phyloP scores from a whole-genome alignment of 441 rosid species.

The Biscutella laevigata region DNA sequence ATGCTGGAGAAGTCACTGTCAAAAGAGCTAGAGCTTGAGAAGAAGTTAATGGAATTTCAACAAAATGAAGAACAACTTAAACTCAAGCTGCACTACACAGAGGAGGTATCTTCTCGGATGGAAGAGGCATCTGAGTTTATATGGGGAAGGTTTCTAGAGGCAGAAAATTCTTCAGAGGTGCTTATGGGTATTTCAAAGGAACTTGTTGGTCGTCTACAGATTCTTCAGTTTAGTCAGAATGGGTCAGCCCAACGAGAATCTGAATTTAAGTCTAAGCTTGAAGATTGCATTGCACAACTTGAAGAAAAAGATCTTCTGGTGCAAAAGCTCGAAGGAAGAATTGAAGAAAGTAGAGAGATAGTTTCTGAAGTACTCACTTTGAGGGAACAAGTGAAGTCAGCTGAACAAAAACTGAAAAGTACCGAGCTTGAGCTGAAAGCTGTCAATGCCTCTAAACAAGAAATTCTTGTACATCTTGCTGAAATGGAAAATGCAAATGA shows the following conservation, averaged over 20 bases:
- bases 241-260: constrained; percentile 55
- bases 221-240: constrained; percentile 60
- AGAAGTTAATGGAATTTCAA: constrained; percentile 43
- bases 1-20: constrained; percentile 74
- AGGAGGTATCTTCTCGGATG: constrained; percentile 71
- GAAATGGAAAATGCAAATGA: constrained; percentile 61
- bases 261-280: constrained; percentile 44
- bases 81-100: constrained; percentile 62
- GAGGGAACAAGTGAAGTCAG: constrained; percentile 42
- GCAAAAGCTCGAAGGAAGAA: constrained; percentile 42
- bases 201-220: constrained; percentile 50
- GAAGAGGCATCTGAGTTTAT: constrained; percentile 92
- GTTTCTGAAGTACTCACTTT: constrained; percentile 47
- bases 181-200: constrained; percentile 85
- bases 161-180: constrained; percentile 79
- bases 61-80: constrained; percentile 73
- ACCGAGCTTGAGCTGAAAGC: constrained; percentile 38
- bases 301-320: constrained; percentile 40
- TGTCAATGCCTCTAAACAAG: constrained; percentile 42
- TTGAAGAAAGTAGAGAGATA: constrained; percentile 30
- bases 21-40: constrained; percentile 71
- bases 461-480: constrained; percentile 51
- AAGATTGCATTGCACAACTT: constrained; percentile 35
- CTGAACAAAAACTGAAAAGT: constrained; percentile 52
- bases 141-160: constrained; percentile 88